Evolutionary conservation across 257 asterid genomes (phyloP), one percentile per base, ranked within the genome.

Genomic region (Parsonsia alboflavescens): DNA sequence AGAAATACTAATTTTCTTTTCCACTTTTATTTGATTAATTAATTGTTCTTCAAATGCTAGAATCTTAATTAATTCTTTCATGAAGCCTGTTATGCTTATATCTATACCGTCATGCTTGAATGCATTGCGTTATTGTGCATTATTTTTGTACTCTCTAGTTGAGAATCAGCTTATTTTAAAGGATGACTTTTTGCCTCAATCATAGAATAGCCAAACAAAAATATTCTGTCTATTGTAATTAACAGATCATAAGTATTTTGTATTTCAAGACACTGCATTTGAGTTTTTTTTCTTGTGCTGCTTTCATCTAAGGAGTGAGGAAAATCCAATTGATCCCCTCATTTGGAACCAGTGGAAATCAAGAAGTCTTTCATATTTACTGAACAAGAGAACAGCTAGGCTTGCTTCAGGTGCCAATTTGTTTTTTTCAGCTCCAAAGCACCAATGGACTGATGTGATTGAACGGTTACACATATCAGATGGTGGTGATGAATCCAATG

Each of bases 401-500:
- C 83, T 93, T 77, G 84, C 88, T 77, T 85, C 98, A 64, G 97
- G 97, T 82, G 96, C 94, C 80, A 86, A 78, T 64, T 73, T 88
- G 84, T 77, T 93, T 39, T 88, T 70, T 71, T 85, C 97, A 65
- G 83, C 85, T 3, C 89, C 96, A 11, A 86, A 88, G 79, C 81
- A 75, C 39, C 91, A 86, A 70, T 89, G 98, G 96, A 68, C 73
- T 65, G 85, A 81, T 81, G 88, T 90, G 84, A 81, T 93, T 58
- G 85, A 83, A 82, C 82, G 80, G 53, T 73, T 90, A 24, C 69
- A 73, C 63, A 45, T 83, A 70, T 81, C 89, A 77, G 80, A 84
- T 70, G 86, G 65, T 45, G 74, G 54, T 26, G 88, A 78, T 3
- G 39, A 33, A 33, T 33, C 39, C 3, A 3, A 33, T n/a, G 88